Evolutionary conservation across 305 asterid genomes (phyloP), one percentile per base, ranked within the genome.

Genomic region (Fraxinus velutina): DNA sequence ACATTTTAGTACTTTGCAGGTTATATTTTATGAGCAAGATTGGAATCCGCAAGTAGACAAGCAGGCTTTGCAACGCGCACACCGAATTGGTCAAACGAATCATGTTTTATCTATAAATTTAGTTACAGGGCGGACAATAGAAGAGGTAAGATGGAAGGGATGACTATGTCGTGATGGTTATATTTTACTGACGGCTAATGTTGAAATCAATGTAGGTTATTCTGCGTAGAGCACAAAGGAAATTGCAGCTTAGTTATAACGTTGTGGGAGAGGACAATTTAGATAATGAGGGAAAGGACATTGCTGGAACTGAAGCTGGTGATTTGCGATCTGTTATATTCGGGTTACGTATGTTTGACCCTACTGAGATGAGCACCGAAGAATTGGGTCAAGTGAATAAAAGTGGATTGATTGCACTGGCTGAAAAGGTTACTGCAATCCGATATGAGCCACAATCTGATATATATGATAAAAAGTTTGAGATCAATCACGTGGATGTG

Each of bases 11-110:
- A 4, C 66, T 82, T 78, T 76, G 86, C 86, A 95, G 98, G 98
- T 95, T 84, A 89, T 95, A 82, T 95, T 95, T 89, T 94, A 92
- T 79, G 99, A 95, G 89, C 98, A 94, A 88, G 99, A 95, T 85
- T 95, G 98, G 99, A 95, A 95, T 85, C 97, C 99, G 55, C 99
- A 95, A 89, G 97, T 95, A 73, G 98, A 95, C 90, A 95, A 93
- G 90, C 99, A 94, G 89, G 99, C 98, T 84, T 86, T 94, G 88
- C 99, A 95, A 91, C 97, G 98, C 75, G 96, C 97, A 21, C 98
- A 95, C 85, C 91, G 98, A 83, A 95, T 95, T 87, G 99, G 98
- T 86, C 99, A 95, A 88, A 85, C 68, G 79, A 92, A 90, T 83
- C 97, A 92, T 60, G 99, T 95, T n/a, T 86, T 95, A 77, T 91